Evolutionary conservation across 768 basidiomycete species (phyloP), one percentile per base, ranked within the genome.

Genomic region (Boletus subparvulus): DNA sequence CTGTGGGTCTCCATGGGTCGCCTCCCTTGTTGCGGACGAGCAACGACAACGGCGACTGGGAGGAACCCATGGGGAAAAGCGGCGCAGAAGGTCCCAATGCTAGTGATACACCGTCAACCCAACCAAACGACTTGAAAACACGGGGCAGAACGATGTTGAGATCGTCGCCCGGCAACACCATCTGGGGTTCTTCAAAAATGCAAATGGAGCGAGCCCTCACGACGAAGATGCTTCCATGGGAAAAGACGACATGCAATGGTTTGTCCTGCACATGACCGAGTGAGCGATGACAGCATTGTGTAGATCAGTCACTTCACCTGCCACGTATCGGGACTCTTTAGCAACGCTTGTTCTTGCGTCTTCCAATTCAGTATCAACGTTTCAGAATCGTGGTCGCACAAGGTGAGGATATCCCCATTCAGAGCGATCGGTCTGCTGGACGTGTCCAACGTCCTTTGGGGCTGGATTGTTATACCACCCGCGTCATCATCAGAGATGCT

Each of bases 71-170:
- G 19, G 57, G 42, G n/a, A 6, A 36, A 32, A 35, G 32, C 6
- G 50, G 47, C 1, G 41, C 33, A 19, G 50, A 26, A 12, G 60
- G 51, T 17, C 47, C 44, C 54, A 68, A 59, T 1, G 73, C 59
- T 2, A 81, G 75, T 3, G 78, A 78, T 37, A 84, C 75, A 9
- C 82, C 81, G 51, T 88, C 87, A 14, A 86, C 79, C 86, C 86
- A 88, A 16, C 86, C 86, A 61, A 86, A 87, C 3, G 82, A 81
- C 1, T 77, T 78, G 39, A 77, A 65, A 0, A 80, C 73, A 1
- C 63, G 50, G 52, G 80, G 77, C 0, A 72, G 54, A 4, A 55
- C 51, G 4, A 50, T 52, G 33, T 61, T 49, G 12, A 66, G 64
- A 30, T 59, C 28, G 9, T 61, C 43, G 0, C 54, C 59, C 10